Conservation (phyloP, 1,139 yeast species). For the Kurtzmaniella quercitrusa region DNA sequence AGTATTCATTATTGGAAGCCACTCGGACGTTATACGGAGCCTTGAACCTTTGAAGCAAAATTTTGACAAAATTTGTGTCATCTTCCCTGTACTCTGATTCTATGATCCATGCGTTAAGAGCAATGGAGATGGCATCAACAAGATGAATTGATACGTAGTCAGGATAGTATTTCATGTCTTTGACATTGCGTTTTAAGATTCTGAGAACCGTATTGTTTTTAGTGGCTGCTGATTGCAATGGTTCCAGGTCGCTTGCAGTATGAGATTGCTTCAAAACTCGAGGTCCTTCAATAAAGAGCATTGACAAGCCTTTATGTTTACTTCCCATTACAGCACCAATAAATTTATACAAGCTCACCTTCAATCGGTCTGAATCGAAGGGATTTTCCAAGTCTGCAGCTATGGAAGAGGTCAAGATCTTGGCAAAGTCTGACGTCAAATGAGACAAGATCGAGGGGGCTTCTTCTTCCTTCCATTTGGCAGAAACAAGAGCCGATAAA, state of each 20-base stretch:
- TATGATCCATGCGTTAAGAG: slow-evolving; percentile 66
- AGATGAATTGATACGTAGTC: slow-evolving; percentile 55
- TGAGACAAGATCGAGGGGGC: slow-evolving; percentile 81
- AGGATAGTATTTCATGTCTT: slow-evolving; percentile 51
- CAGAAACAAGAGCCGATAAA: slow-evolving; percentile 58
- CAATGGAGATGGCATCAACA: slow-evolving; percentile 61
- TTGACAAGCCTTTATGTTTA: slow-evolving; percentile 83
- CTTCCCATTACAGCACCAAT: slow-evolving; percentile 74
- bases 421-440: slow-evolving; percentile 62
- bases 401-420: slow-evolving; percentile 53
- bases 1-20: slow-evolving; percentile 19
- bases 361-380: slow-evolving; percentile 52
- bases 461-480: slow-evolving; percentile 50
- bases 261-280: slow-evolving; percentile 32
- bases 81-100: slow-evolving; percentile 35
- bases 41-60: slow-evolving; percentile 40
- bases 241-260: slow-evolving; percentile 11
- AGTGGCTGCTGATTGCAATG: slow-evolving; percentile 10
- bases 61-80: slow-evolving; percentile 48
- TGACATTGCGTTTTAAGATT: slow-evolving; percentile 54
- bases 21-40: slow-evolving; percentile 17
- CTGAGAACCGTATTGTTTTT: slow-evolving; percentile 9
- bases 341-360: slow-evolving; percentile 62
- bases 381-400: slow-evolving; percentile 57
- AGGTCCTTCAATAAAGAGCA: slow-evolving; percentile 69